Base-by-base conservation (phyloP, 1,139 yeast genomes). In the Saccharomyces hybrid region DNA sequence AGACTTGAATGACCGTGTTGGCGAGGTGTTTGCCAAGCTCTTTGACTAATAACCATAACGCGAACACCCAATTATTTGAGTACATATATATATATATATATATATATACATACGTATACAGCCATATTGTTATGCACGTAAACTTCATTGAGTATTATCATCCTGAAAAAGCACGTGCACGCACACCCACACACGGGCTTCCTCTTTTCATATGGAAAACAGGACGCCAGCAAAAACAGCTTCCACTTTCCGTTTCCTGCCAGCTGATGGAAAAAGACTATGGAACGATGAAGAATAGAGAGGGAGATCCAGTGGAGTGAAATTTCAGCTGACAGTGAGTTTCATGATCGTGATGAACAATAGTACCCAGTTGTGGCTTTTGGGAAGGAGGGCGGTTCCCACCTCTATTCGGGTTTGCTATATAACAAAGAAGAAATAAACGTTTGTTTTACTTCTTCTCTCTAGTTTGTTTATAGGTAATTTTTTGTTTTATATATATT, bases 1-100 rank as follows among this genome's bases (percentile, higher is more conserved):
- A 1, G 88, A 90, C 67, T 73, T 93, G 28, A 90, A 90, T 57
- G 77, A 79, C 53, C 78, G 76, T 57, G 81, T 91, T 27, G 87
- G 88, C 1, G 74, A 73, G 11, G 84, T 93, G 0, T 89, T 78
- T 64, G 63, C 64, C 14, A 79, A 78, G 46, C 64, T 84, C 6
- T 83, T 80, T 61, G 79, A 72, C n/a, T 1, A 9, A 20, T 38
- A 16, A 13, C 23, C 42, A 38, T 34, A 7, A 20, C 23, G 3
- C 23, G 23, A 20, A 20, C 16, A 16, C 2, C 5, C 3, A 7
- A 6, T 16, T 8, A 2, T 6, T 44, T 5, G 20, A 29, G 7
- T 8, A 29, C 27, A 28, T 31, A 48, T 48, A 48, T 48, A 48
- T 48, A 34, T 48, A 14, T 5, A 20, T 48, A 25, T 4, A n/a